Conservation (phyloP, 352 stramenopile species). For the Phytopythium ostracodes region DNA sequence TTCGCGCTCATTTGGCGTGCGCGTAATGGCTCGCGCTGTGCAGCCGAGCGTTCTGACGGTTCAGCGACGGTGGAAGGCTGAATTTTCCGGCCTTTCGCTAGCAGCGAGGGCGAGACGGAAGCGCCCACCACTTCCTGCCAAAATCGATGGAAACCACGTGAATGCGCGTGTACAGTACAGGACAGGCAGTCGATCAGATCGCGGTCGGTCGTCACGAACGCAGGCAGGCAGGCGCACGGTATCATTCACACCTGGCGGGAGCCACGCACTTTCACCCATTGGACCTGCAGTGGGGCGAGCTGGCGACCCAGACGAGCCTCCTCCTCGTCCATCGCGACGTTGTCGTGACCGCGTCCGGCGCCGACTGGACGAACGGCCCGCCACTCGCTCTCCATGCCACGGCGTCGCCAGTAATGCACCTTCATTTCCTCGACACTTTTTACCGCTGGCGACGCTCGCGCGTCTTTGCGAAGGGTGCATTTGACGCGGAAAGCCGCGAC, state of each 20-base stretch:
- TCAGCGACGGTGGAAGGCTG: not conserved
- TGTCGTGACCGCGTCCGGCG: too few species aligned
- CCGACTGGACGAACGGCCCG: not conserved
- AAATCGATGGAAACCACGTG: not conserved
- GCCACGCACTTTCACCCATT: too few species aligned
- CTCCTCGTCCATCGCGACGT: not conserved
- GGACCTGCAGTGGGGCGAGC: not conserved
- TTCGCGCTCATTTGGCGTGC: not conserved
- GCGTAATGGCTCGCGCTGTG: not conserved
- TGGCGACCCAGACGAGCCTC: conserved; percentile 1
- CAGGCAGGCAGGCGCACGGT: too few species aligned
- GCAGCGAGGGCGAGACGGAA: not conserved
- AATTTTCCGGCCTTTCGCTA: not conserved
- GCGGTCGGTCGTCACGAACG: not conserved
- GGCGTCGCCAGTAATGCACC: too few species aligned
- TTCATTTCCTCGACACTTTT: too few species aligned
- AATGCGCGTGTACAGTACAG: not conserved
- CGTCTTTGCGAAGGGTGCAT: not conserved
- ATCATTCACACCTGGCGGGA: not conserved
- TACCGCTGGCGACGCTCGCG: not conserved
- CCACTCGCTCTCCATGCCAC: too few species aligned
- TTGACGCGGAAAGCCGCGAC: not conserved
- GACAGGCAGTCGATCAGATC: not conserved
- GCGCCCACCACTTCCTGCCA: not conserved
- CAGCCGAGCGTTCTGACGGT: not conserved